Conservation (phyloP, 306 rosid genomes). For the Trifolium dubium region DNA sequence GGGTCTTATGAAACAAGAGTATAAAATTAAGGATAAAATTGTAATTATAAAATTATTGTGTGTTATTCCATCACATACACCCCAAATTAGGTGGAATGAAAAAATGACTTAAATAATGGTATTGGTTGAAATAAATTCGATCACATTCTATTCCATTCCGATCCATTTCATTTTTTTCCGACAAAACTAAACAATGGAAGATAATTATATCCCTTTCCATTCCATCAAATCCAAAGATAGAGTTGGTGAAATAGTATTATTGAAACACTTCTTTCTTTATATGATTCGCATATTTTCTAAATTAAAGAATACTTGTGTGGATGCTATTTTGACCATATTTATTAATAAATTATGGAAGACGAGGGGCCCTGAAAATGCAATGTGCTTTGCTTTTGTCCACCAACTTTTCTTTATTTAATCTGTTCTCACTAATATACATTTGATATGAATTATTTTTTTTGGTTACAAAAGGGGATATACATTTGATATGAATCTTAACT, state of each 20-base stretch:
- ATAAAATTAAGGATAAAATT: too few species aligned
- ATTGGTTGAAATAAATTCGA: too few species aligned
- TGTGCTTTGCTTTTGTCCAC: constrained; percentile 9
- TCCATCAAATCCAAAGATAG: too few species aligned
- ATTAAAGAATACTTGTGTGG: not conserved
- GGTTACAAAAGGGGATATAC: not conserved
- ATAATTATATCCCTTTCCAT: too few species aligned
- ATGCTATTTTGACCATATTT: constrained; percentile 8
- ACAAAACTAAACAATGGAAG: too few species aligned
- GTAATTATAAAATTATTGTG: too few species aligned
- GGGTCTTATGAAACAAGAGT: too few species aligned
- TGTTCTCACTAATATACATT: not conserved
- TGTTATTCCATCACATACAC: too few species aligned
- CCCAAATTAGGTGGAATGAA: too few species aligned
- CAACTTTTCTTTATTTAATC: not conserved
- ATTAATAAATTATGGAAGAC: not conserved
- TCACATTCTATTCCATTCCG: too few species aligned
- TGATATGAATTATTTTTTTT: not conserved
- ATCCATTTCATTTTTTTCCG: too few species aligned
- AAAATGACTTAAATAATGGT: too few species aligned
- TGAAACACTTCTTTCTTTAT: not conserved
- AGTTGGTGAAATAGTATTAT: not conserved
- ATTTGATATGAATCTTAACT: constrained; percentile 1
- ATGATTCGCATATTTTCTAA: not conserved
- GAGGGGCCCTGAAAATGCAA: not conserved